Conservation (phyloP, 179 eudicot genomes). For the Pouteria campechiana region DNA sequence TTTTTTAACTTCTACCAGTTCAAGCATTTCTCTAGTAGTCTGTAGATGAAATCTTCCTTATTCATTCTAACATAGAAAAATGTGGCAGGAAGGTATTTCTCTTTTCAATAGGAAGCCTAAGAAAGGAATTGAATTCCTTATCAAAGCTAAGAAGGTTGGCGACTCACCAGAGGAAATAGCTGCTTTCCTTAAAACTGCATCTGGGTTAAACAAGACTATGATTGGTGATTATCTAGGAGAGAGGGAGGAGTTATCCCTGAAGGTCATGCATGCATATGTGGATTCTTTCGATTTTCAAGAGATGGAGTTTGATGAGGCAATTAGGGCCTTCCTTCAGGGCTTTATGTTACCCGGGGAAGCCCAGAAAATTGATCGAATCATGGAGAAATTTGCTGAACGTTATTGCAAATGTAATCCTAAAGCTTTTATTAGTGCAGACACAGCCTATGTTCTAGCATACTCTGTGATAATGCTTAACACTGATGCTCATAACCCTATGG, state of each 20-base stretch:
- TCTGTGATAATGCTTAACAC: conserved; percentile 93
- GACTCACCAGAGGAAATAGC: conserved; percentile 81
- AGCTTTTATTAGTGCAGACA: conserved; percentile 88
- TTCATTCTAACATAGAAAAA: conserved; percentile 7
- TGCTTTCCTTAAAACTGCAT: conserved; percentile 64
- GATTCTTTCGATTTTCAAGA: conserved; percentile 87
- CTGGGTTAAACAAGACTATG: conserved; percentile 69
- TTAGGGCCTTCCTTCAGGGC: conserved; percentile 73
- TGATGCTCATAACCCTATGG: conserved; percentile 98
- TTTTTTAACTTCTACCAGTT: background rate
- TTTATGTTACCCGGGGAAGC: conserved; percentile 98
- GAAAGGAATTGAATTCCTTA: conserved; percentile 84
- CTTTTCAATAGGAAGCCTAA: conserved; percentile 86
- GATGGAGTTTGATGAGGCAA: conserved; percentile 80
- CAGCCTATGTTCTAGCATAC: conserved; percentile 97
- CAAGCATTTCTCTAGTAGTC: background rate
- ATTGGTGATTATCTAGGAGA: conserved; percentile 96
- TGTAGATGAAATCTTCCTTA: background rate
- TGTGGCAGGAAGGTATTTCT: conserved; percentile 98
- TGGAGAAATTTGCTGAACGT: conserved; percentile 97
- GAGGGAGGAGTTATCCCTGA: conserved; percentile 80
- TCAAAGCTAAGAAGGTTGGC: conserved; percentile 86
- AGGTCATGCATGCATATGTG: conserved; percentile 95
- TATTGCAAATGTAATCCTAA: conserved; percentile 96
- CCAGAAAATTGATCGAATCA: conserved; percentile 91